These are phyloP conservation scores for Fistulinella prunicolor DNA, from an alignment of 768 basidiomycete species.

Conservation along the genomic window DNA sequence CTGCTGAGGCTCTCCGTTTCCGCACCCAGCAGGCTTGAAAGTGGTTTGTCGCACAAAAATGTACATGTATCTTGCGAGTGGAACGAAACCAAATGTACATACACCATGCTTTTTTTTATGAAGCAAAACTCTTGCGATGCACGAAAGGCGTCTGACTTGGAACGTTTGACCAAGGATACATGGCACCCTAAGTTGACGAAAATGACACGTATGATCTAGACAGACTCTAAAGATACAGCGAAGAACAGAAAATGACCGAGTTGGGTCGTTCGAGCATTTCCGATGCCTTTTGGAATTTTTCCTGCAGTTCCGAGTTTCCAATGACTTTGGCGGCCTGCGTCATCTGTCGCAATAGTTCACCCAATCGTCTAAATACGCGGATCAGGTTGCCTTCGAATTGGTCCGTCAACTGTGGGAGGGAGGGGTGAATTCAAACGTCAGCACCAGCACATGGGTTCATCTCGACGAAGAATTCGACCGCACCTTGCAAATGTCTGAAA, in stretches of 20 bases:
- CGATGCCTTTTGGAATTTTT: conserved; percentile 88
- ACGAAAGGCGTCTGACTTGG: too few relatives aligned
- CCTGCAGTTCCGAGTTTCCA: conserved; percentile 88
- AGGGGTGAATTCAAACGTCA: background rate
- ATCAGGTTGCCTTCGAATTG: conserved; percentile 97
- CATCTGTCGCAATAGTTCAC: conserved; percentile 96
- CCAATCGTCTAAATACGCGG: conserved; percentile 90
- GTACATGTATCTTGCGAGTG: background rate
- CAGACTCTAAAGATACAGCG: conserved; percentile 67
- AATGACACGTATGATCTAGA: background rate
- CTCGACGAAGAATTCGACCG: background rate
- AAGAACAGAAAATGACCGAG: conserved; percentile 90
- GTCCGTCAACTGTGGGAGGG: conserved; percentile 71
- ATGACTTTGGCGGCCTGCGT: conserved; percentile 93
- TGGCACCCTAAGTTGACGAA: too few relatives aligned
- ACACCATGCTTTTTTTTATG: too few relatives aligned
- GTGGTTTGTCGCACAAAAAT: background rate
- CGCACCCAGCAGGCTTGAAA: conserved; percentile 23
- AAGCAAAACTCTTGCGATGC: too few relatives aligned
- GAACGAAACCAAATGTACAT: too few relatives aligned
- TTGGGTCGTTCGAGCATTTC: conserved; percentile 94
- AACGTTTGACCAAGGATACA: too few relatives aligned
- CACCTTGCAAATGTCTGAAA: conserved; percentile 95
- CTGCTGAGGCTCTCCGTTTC: conserved; percentile 54
- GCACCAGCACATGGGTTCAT: too few relatives aligned